phyloP scores from a whole-genome alignment of 768 basidiomycete species.

The Pisolithus microcarpus region DNA sequence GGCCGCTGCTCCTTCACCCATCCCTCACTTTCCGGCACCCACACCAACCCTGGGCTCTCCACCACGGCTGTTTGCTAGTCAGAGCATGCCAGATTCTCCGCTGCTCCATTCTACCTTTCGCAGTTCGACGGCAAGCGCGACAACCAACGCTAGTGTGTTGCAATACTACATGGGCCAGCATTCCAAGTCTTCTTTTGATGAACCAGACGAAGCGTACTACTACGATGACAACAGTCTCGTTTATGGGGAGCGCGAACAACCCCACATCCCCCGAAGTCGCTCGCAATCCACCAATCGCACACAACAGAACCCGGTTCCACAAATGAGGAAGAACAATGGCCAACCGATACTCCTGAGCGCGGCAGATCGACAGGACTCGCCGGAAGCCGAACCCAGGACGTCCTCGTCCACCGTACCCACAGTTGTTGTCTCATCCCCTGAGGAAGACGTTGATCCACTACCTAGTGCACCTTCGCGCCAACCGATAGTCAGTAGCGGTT shows the following conservation, averaged over 20 bases:
- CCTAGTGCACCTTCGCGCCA: slow-evolving; percentile 27
- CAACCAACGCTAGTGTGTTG: slow-evolving; percentile 15
- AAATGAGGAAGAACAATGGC: slow-evolving; percentile 2
- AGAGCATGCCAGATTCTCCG: slow-evolving; percentile 34
- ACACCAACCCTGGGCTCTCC: slow-evolving; percentile 1
- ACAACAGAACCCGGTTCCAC: not conserved
- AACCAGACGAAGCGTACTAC: slow-evolving; percentile 27
- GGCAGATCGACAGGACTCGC: slow-evolving; percentile 2
- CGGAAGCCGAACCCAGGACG: slow-evolving; percentile 11
- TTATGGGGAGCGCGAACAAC: slow-evolving; percentile 17
- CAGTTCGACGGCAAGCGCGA: slow-evolving; percentile 32
- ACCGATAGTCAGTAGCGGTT: slow-evolving; percentile 35
- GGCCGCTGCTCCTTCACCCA: slow-evolving; percentile 6
- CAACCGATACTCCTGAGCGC: slow-evolving; percentile 2
- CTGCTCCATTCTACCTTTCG: slow-evolving; percentile 45
- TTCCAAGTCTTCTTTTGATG: slow-evolving; percentile 25
- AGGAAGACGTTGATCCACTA: slow-evolving; percentile 16
- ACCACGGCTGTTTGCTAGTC: slow-evolving; percentile 6
- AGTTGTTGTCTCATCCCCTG: slow-evolving; percentile 48
- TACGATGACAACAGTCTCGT: slow-evolving; percentile 39
- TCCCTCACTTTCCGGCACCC: slow-evolving; percentile 5
- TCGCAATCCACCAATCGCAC: not conserved
- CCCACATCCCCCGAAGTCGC: not conserved
- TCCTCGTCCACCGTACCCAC: slow-evolving; percentile 35
- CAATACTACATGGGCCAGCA: slow-evolving; percentile 6